Conservation (phyloP, 345 rosid species). For the Euphorbia tirucalli region DNA sequence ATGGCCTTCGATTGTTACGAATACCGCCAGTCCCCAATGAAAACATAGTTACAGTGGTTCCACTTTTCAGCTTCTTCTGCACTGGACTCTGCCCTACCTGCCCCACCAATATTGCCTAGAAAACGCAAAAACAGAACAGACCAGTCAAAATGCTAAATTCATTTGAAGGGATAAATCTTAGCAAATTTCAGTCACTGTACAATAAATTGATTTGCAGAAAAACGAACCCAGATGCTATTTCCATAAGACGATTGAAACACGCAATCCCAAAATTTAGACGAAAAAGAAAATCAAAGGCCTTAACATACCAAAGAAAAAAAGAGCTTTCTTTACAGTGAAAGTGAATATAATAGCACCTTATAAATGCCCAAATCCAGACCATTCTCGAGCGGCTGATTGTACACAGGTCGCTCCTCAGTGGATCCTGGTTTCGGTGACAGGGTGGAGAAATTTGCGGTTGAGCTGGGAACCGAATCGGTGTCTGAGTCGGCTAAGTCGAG, state of each 20-base stretch:
- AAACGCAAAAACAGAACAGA: neutral
- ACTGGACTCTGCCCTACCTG: slow-evolving; percentile 77
- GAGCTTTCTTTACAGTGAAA: neutral
- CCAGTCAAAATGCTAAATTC: neutral
- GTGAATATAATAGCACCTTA: slow-evolving; percentile 42
- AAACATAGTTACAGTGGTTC: slow-evolving; percentile 54
- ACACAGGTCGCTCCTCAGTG: slow-evolving; percentile 30
- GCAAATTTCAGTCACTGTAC: neutral
- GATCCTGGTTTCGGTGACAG: slow-evolving; percentile 15
- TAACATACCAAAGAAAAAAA: neutral
- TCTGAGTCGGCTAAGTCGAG: slow-evolving; percentile 43
- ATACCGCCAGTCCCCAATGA: slow-evolving; percentile 87
- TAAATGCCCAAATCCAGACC: slow-evolving; percentile 77
- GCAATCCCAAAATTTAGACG: neutral
- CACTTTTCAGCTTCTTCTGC: slow-evolving; percentile 73
- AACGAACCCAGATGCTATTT: neutral
- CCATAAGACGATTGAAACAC: neutral
- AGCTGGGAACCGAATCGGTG: slow-evolving; percentile 26
- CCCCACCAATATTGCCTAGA: slow-evolving; percentile 89
- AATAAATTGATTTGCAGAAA: neutral
- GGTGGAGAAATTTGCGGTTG: slow-evolving; percentile 17
- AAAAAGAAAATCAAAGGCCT: no score
- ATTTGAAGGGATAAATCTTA: neutral
- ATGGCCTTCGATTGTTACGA: slow-evolving; percentile 67
- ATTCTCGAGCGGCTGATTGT: slow-evolving; percentile 59